phyloP scores from a whole-genome alignment of 148 eudicot genomes.

The Gaultheria prostrata region DNA sequence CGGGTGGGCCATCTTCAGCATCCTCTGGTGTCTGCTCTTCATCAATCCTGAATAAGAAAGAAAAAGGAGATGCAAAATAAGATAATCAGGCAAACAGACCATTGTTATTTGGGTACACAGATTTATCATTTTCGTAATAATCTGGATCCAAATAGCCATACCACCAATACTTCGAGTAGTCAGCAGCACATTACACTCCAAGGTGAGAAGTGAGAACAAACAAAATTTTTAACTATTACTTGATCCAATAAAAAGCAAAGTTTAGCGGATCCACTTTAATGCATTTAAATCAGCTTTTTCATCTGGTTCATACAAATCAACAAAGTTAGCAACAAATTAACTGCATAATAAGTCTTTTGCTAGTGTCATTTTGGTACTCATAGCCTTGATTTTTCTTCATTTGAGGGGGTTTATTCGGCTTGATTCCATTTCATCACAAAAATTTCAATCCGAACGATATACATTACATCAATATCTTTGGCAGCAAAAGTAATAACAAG shows the following conservation, averaged over 20 bases:
- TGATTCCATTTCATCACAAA: background rate
- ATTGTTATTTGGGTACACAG: background rate
- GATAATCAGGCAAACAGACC: background rate
- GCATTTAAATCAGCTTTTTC: background rate
- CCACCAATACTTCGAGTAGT: background rate
- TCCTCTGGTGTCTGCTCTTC: constrained; percentile 72
- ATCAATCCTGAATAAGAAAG: constrained; percentile 49
- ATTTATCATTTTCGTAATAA: background rate
- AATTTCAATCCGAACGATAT: background rate
- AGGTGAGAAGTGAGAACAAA: background rate
- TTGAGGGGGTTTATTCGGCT: background rate
- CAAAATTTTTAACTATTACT: background rate
- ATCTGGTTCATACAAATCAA: background rate
- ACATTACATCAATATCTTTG: background rate
- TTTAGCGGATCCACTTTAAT: background rate
- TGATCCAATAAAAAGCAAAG: background rate
- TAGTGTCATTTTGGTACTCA: background rate
- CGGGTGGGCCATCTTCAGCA: constrained; percentile 89
- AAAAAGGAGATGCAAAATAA: background rate
- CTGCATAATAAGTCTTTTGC: background rate
- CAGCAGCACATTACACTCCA: background rate
- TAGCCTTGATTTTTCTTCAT: background rate
- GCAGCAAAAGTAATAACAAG: background rate
- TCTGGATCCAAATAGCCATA: background rate
- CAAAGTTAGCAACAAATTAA: background rate